Base-by-base conservation (phyloP, 331 rosid genomes). In the Spiraea crenata region DNA sequence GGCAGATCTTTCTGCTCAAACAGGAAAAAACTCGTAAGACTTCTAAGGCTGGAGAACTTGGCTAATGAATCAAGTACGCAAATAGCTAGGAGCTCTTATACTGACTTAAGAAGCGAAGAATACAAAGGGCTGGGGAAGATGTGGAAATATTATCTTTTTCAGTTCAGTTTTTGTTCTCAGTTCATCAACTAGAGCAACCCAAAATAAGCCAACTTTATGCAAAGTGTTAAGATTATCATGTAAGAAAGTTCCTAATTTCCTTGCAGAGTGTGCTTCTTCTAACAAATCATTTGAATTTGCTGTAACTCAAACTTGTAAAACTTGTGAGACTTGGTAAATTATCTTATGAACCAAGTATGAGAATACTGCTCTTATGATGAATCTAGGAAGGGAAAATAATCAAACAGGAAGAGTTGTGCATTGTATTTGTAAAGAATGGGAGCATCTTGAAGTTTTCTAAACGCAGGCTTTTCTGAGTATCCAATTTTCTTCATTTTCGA, bases 1-100 rank as follows among this genome's bases (percentile, higher is more conserved):
- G 73, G 70, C 88, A 68, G 59, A 80, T 48, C 63, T 88, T 86
- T 79, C 96, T 92, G 71, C 52, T 3, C 67, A 61, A 67, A 35
- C 11, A 37, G 47, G 5, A 0, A 58, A 71, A 48, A 49, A 49
- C 52, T 15, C 1, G 19, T 49, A 13, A 13, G 5, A 14, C 37
- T 19, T 19, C 35, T 42, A 40, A 64, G 13, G 31, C 31, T 0
- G 31, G 8, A 37, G 39, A n/a, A 39, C 15, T 16, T 16, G 12
- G 7, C 15, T 61, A 25, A n/a, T 61, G 34, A 16, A 8, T 39
- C 66, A n/a, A 39, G 34, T 7, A 61, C n/a, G 14, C 16, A 16
- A n/a, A 15, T 0, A 61, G 48, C 48, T 25, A 25, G 31, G 31
- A 39, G 49, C 40, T 37, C 64, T 59, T 59, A 16, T 38, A 12